Conservation (phyloP, 2,329 filamentous ascomycete genomes). For the Alternaria sp. region DNA sequence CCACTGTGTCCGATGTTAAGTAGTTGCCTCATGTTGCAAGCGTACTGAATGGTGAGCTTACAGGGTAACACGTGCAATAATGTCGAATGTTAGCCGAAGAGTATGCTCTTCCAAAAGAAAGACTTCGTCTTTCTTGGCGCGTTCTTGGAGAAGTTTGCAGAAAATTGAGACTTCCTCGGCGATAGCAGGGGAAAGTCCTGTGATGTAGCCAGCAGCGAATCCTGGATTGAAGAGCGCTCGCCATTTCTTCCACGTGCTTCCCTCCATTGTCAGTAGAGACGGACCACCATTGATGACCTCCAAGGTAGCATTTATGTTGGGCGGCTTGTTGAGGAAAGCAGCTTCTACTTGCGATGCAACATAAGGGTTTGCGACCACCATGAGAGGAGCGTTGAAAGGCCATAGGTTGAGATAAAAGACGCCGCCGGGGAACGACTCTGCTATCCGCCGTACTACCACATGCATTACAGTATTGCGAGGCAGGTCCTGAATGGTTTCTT, state of each 20-base stretch:
- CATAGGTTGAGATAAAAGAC: conserved; percentile 26
- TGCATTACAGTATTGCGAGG: conserved; percentile 14
- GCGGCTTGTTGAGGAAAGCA: conserved; percentile 14
- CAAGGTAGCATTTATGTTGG: conserved; percentile 26
- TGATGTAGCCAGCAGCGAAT: conserved; percentile 53
- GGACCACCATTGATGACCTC: conserved; percentile 9
- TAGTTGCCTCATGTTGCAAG: neutral
- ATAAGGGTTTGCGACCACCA: conserved; percentile 13
- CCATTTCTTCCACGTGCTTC: conserved; percentile 38
- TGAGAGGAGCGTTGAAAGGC: conserved; percentile 19
- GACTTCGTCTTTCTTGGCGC: conserved; percentile 6
- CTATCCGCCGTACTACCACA: conserved; percentile 8
- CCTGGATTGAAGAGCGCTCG: conserved; percentile 26
- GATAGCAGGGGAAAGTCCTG: conserved; percentile 35
- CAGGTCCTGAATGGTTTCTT: conserved; percentile 6
- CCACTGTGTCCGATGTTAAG: conserved; percentile 5
- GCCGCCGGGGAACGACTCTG: conserved; percentile 32
- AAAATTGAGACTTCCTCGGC: conserved; percentile 23
- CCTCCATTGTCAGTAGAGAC: conserved; percentile 18
- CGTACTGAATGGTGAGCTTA: conserved; percentile 5
- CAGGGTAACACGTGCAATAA: conserved; percentile 24
- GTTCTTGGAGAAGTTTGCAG: conserved; percentile 10
- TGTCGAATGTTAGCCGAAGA: conserved; percentile 21
- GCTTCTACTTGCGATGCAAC: conserved; percentile 15
- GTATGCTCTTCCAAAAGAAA: conserved; percentile 25